A percentile compares a stretch with the other conserved stretches of the same genome.
phyloP scores from a whole-genome alignment of 208 protist genomes.

The Leishmania tropica region DNA sequence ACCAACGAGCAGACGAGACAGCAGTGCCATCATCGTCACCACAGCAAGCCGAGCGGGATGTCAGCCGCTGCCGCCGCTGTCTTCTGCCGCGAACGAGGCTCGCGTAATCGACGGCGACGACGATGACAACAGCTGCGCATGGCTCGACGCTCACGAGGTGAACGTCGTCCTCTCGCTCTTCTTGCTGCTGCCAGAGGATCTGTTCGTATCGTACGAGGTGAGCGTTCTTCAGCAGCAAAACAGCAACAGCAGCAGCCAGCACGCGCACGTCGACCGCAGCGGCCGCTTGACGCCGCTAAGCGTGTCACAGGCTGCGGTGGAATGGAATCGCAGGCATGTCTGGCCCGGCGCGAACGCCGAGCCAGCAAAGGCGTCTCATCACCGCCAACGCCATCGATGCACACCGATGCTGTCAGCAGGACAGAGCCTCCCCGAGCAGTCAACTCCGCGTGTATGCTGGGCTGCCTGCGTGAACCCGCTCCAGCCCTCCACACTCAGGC shows the following conservation, averaged over 20 bases:
- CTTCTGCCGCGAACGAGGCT: background rate
- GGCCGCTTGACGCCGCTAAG: background rate
- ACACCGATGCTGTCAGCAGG: background rate
- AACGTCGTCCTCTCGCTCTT: slow-evolving; percentile 49
- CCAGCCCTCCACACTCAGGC: slow-evolving; percentile 16
- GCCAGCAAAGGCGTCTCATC: background rate
- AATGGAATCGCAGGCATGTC: slow-evolving; percentile 22
- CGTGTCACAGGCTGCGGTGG: slow-evolving; percentile 7
- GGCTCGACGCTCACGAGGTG: slow-evolving; percentile 32
- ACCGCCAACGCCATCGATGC: background rate
- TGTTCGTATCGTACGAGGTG: slow-evolving; percentile 79
- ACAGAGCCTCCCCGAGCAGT: background rate
- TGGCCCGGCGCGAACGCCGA: background rate
- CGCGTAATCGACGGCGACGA: background rate
- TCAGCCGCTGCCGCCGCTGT: background rate
- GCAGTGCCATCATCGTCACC: background rate
- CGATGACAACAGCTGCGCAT: slow-evolving; percentile 13
- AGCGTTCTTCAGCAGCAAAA: slow-evolving; percentile 21
- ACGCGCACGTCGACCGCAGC: background rate
- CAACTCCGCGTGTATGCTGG: slow-evolving; percentile 30
- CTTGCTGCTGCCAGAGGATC: slow-evolving; percentile 64
- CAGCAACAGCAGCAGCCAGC: slow-evolving; percentile 1
- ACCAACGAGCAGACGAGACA: background rate
- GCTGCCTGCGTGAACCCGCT: slow-evolving; percentile 25
- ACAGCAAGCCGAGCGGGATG: slow-evolving; percentile 2